Evolutionary conservation across 352 stramenopile genomes (phyloP).

Genomic region (Salisapilia sapeloensis): DNA sequence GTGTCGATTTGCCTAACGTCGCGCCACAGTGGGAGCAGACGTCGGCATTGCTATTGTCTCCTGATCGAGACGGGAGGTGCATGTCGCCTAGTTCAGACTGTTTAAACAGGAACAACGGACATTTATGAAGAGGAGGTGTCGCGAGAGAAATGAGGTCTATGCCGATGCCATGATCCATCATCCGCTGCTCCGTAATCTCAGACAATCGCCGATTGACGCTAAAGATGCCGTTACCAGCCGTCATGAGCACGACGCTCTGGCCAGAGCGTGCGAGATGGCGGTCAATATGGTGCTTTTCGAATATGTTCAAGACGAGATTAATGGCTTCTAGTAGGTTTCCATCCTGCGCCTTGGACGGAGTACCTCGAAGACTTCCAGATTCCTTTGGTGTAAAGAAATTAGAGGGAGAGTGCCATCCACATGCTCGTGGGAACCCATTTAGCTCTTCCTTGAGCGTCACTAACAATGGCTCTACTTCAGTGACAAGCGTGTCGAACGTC

Average conservation of each 20-base stretch:
- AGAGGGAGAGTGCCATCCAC: conserved; percentile 34
- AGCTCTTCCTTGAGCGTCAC: conserved; percentile 64
- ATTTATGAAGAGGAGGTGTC: conserved; percentile 92
- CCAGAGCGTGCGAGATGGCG: conserved; percentile 90
- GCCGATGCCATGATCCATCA: conserved; percentile 99
- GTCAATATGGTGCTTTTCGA: conserved; percentile 98
- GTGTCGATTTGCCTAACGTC: no score
- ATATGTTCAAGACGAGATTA: conserved; percentile 97
- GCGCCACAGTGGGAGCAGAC: no score
- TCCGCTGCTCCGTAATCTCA: conserved; percentile 97
- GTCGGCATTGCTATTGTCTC: conserved; percentile 14
- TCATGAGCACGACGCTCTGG: conserved; percentile 94
- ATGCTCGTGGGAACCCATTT: conserved; percentile 52
- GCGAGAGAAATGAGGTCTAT: conserved; percentile 95
- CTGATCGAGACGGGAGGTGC: conserved; percentile 25
- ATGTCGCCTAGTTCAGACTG: conserved; percentile 51
- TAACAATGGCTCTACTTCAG: conserved; percentile 46
- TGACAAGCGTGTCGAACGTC: conserved; percentile 49
- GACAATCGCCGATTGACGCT: conserved; percentile 89
- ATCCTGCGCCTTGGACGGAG: conserved; percentile 45
- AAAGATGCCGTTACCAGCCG: conserved; percentile 92
- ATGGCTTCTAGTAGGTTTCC: conserved; percentile 97
- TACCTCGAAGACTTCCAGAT: conserved; percentile 11
- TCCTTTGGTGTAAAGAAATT: conserved; percentile 1
- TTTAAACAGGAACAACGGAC: conserved; percentile 95